Evolutionary conservation across 108 stramenopile genomes (phyloP), one percentile per base, ranked within the genome.

Genomic region (Cyclostephanos invisitatus): DNA sequence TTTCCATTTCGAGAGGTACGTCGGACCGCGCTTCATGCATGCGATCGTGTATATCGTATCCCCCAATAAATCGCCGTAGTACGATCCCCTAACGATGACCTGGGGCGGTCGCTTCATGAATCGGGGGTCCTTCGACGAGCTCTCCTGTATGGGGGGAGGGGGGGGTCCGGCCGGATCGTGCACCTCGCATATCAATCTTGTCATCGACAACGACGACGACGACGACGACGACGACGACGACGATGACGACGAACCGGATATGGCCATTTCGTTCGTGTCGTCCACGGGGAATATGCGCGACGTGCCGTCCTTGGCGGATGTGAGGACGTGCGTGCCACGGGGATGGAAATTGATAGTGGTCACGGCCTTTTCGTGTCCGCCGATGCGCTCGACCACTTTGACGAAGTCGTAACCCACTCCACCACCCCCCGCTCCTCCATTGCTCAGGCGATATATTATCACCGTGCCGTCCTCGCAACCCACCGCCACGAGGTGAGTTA

Each of bases 231-330:
- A 2, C 32, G 4, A 3, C 32, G 32, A 32, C 32, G 32, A 32
- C 32, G 32, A 32, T 4, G 32, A 32, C 32, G 32, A 32, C 32
- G 32, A 32, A 3, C 2, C 32, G 32, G 32, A 32, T 32, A 2
- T 4, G 2, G 32, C 74, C 47, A 83, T 17, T 44, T 80, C 69
- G 8, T 9, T 1, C 2, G 69, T 74, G 12, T 42, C 60, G 7
- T 24, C 36, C 10, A 72, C 53, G 32, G 80, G 63, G 85, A 90
- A 95, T 7, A 95, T 74, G 22, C 89, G 76, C 7, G 85, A 85
- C 10, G 91, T 91, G 8, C 94, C 94, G 78, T 95, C 94, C 80
- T 95, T 95, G 64, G 87, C 89, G 46, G 81, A 85, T 5, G 77
- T 82, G 0, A 90, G 73, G 7, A 92, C 7, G 25, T 78, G 50